Percentiles rank a stretch among this genome's conserved stretches.
phyloP scores from a whole-genome alignment of 257 asterid genomes.

The Anisodus acutangulus region DNA sequence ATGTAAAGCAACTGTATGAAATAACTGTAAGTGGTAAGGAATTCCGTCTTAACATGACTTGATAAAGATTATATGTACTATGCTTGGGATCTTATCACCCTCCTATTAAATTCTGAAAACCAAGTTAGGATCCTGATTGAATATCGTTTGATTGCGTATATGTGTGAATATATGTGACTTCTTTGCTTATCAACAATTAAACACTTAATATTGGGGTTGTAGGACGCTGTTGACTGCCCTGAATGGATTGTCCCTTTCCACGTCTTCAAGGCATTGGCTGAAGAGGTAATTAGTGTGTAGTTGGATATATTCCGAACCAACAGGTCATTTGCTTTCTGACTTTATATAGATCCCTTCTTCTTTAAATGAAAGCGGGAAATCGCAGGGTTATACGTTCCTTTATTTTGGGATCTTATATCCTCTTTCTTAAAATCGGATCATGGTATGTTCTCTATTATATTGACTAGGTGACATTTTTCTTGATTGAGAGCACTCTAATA shows the following conservation, averaged over 20 bases:
- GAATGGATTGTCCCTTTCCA: conserved; percentile 96
- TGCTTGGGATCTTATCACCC: background rate
- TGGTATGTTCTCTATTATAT: background rate
- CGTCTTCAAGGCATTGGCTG: conserved; percentile 84
- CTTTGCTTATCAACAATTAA: background rate
- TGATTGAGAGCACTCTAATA: background rate
- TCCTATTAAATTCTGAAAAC: background rate
- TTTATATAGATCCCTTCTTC: conserved; percentile 11
- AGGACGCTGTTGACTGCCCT: conserved; percentile 99
- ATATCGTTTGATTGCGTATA: background rate
- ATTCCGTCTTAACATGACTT: background rate
- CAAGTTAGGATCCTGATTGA: background rate
- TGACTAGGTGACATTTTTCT: background rate
- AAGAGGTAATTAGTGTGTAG: conserved; percentile 65
- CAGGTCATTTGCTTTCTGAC: background rate
- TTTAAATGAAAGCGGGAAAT: background rate
- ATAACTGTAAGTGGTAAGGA: background rate
- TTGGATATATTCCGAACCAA: background rate
- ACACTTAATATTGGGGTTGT: conserved; percentile 32
- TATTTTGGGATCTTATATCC: background rate
- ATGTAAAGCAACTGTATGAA: no score
- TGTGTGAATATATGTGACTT: background rate
- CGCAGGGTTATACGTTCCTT: background rate
- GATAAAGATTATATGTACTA: background rate
- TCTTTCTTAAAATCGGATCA: background rate